These are phyloP conservation scores for Paralagenidium karlingii DNA, from an alignment of 352 stramenopile species.

Conservation along the genomic window DNA sequence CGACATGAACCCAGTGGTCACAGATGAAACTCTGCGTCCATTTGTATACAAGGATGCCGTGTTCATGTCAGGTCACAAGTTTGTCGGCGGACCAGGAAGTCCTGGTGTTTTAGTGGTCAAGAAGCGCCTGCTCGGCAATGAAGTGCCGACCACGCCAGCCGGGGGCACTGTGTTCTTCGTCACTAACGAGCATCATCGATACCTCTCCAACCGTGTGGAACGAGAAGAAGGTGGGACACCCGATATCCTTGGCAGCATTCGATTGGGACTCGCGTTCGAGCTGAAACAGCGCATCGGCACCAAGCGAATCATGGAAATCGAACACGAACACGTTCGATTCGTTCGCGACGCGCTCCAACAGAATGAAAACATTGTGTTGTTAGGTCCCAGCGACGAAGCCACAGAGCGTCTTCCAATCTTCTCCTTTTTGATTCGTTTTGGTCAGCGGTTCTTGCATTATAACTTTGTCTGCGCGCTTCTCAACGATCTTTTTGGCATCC, in stretches of 20 bases:
- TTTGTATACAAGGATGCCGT: conserved; percentile 86
- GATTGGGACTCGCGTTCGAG: conserved; percentile 86
- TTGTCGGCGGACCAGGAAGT: conserved; percentile 86
- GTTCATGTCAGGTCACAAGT: conserved; percentile 95
- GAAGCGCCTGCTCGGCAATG: conserved; percentile 61
- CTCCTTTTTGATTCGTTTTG: conserved; percentile 88
- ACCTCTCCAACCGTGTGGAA: conserved; percentile 83
- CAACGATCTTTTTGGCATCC: conserved; percentile 97
- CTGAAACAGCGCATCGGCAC: conserved; percentile 69
- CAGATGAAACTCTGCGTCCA: conserved; percentile 11
- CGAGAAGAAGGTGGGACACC: conserved; percentile 94
- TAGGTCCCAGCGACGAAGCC: conserved; percentile 46
- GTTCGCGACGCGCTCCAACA: conserved; percentile 22
- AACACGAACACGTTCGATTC: conserved; percentile 19
- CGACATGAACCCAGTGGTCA: conserved; percentile 90
- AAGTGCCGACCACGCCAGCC: conserved; percentile 34
- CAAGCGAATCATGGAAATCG: conserved; percentile 33
- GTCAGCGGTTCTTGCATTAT: conserved; percentile 90
- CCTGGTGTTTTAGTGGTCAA: conserved; percentile 94
- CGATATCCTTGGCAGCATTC: conserved; percentile 89
- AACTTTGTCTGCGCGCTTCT: conserved; percentile 96
- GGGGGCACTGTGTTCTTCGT: conserved; percentile 42
- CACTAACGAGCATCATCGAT: conserved; percentile 32
- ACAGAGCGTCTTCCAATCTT: conserved; percentile 87
- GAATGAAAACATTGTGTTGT: conserved; percentile 77